Conservation (phyloP, 1,284 basidiomycete genomes). For the Wallemia mellicola region DNA sequence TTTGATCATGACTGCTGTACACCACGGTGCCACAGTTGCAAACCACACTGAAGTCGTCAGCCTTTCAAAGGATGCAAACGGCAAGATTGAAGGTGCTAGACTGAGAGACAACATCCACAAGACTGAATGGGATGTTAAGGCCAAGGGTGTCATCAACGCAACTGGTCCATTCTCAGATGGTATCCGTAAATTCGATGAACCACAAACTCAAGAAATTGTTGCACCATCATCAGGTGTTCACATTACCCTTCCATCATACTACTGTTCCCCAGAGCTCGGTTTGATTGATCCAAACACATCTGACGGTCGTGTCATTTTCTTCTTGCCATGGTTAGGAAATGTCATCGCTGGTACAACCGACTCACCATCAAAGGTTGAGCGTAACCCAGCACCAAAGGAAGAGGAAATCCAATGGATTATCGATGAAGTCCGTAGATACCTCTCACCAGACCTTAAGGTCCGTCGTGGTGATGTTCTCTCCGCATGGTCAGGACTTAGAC, state of each 20-base stretch:
- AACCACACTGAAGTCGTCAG: constrained; percentile 71
- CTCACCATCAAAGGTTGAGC: constrained; percentile 40
- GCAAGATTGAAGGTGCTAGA: constrained; percentile 34
- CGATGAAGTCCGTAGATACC: constrained; percentile 65
- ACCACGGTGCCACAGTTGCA: constrained; percentile 59
- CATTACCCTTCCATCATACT: constrained; percentile 77
- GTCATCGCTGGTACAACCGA: constrained; percentile 95
- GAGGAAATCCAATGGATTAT: constrained; percentile 93
- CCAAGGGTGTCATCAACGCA: constrained; percentile 84
- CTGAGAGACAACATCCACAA: constrained; percentile 60
- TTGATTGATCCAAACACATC: constrained; percentile 82
- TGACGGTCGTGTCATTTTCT: constrained; percentile 93
- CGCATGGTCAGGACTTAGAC: constrained; percentile 76
- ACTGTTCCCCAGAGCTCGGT: constrained; percentile 80
- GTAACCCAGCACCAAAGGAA: constrained; percentile 57
- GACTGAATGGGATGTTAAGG: constrained; percentile 48
- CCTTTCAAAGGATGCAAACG: constrained; percentile 30
- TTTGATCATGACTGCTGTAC: constrained; percentile 71
- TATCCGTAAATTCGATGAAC: constrained; percentile 59
- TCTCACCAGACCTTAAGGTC: constrained; percentile 74
- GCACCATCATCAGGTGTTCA: constrained; percentile 78
- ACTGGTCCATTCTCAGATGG: constrained; percentile 83
- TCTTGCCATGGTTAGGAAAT: constrained; percentile 93
- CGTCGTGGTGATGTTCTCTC: constrained; percentile 85
- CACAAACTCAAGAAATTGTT: constrained; percentile 53